Conservation (phyloP, 495 filamentous ascomycete species). For the Glutinoglossum americanum region DNA sequence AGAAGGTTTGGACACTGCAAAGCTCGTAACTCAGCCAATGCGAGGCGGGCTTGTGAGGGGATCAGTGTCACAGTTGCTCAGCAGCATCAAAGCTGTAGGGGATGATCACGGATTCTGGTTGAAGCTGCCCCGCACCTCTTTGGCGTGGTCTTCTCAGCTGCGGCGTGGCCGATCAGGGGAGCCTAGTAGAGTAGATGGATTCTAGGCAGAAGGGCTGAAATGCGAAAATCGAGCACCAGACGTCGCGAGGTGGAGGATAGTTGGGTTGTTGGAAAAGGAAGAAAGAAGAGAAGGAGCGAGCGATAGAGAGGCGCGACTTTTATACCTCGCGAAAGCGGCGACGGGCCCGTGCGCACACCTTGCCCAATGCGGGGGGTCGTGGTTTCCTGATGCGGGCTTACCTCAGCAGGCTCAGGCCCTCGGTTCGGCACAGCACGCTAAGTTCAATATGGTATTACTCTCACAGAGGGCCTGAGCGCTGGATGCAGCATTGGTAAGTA, state of each 20-base stretch:
- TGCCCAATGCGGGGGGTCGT: too few relatives aligned
- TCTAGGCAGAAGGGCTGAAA: conserved; percentile 9
- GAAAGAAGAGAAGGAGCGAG: background rate
- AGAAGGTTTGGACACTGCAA: conserved; percentile 5
- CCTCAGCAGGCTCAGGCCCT: too few relatives aligned
- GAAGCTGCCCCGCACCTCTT: conserved; percentile 10
- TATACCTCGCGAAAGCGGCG: too few relatives aligned
- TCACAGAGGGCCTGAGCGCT: too few relatives aligned
- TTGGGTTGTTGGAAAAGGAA: background rate
- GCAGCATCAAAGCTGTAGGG: conserved; percentile 5
- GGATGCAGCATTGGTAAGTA: too few relatives aligned
- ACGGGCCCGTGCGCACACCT: too few relatives aligned
- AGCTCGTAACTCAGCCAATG: conserved; percentile 8
- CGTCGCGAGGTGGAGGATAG: background rate
- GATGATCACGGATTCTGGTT: conserved; percentile 8
- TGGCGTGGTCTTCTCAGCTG: conserved; percentile 8
- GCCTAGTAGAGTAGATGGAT: conserved; percentile 3
- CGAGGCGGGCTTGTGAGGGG: conserved; percentile 1
- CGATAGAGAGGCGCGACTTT: too few relatives aligned
- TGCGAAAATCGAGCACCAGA: background rate
- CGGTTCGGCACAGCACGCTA: too few relatives aligned
- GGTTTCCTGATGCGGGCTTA: too few relatives aligned
- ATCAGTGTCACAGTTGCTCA: conserved; percentile 8
- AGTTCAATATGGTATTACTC: too few relatives aligned
- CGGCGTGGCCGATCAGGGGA: conserved; percentile 8